phyloP scores from a whole-genome alignment of 2,329 filamentous ascomycete genomes.

The Calonectria ilicicola region DNA sequence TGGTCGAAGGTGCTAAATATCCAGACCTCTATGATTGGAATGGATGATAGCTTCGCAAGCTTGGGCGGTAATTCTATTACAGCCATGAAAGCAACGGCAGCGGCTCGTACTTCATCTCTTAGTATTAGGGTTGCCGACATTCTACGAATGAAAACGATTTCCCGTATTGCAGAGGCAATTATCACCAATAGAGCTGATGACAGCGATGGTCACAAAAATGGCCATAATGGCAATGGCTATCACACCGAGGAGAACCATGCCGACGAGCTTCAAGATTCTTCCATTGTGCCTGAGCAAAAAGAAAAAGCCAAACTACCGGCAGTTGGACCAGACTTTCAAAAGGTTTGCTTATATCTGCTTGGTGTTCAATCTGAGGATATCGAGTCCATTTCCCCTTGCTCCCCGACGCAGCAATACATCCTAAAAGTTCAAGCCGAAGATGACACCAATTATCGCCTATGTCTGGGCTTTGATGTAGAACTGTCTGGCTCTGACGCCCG shows the following conservation, averaged over 20 bases:
- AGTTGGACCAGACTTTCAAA: not conserved
- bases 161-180: not conserved
- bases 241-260: no score
- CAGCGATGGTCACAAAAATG: no score
- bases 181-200: no score
- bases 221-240: no score
- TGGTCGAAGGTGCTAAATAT: slow-evolving; percentile 53
- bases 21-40: slow-evolving; percentile 47
- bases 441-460: not conserved
- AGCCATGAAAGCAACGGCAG: slow-evolving; percentile 58
- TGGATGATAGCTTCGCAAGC: slow-evolving; percentile 61
- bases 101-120: slow-evolving; percentile 12
- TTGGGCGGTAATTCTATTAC: slow-evolving; percentile 62
- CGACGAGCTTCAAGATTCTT: no score
- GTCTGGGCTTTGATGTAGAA: not conserved
- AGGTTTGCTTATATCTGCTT: not conserved
- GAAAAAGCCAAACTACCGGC: no score
- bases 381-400: slow-evolving; percentile 20
- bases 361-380: not conserved
- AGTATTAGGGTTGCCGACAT: slow-evolving; percentile 21
- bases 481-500: not conserved
- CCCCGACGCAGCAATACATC: slow-evolving; percentile 20
- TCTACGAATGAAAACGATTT: not conserved
- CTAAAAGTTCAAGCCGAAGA: slow-evolving; percentile 19
- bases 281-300: no score